Percentiles rank a stretch among this genome's conserved stretches.
Evolutionary conservation across 768 basidiomycete genomes (phyloP).

Genomic region (Exsudoporus frostii): DNA sequence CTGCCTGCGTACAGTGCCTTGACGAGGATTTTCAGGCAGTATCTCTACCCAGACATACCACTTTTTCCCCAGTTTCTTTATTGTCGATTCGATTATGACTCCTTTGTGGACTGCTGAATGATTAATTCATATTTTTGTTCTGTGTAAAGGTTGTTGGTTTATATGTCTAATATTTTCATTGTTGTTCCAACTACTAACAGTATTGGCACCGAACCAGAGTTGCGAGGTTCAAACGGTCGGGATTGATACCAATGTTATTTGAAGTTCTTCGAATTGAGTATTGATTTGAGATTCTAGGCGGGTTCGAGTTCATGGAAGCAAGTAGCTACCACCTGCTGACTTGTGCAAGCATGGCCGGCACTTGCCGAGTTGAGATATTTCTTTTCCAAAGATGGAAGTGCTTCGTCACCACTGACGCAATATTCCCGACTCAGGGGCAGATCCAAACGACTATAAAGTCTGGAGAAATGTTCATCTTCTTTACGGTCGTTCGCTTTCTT

Average conservation of each 20-base stretch:
- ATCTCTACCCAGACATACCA: constrained; percentile 14
- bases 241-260: too few relatives aligned
- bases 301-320: too few relatives aligned
- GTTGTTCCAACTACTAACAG: background rate
- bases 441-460: background rate
- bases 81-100: constrained; percentile 3
- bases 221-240: too few relatives aligned
- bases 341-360: too few relatives aligned
- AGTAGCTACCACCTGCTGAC: too few relatives aligned
- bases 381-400: background rate
- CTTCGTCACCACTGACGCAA: constrained; percentile 27
- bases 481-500: background rate
- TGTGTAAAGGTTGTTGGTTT: constrained; percentile 4
- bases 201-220: too few relatives aligned
- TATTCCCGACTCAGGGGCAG: constrained; percentile 7
- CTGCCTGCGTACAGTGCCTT: constrained; percentile 22
- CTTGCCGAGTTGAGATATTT: background rate
- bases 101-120: constrained; percentile 13
- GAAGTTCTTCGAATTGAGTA: too few relatives aligned
- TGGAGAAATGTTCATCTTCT: background rate
- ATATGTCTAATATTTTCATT: constrained; percentile 12
- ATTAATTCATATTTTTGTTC: background rate
- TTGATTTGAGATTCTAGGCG: too few relatives aligned
- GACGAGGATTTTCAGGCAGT: constrained; percentile 25
- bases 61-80: background rate